Base-by-base conservation (phyloP, 768 basidiomycete genomes). In the Mycena vulgaris region DNA sequence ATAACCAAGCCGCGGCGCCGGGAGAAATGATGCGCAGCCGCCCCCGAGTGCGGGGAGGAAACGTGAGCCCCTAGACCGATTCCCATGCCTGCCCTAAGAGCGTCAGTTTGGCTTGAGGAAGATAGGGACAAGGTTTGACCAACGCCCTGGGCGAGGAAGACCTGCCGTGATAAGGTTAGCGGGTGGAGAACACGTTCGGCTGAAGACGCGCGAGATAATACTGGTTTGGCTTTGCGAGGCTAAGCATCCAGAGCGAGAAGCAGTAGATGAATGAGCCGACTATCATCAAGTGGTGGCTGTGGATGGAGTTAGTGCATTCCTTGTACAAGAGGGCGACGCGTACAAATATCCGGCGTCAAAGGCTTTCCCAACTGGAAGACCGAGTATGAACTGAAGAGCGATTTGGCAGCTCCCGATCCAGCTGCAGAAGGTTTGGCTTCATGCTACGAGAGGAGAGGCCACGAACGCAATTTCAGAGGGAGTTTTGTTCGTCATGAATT, bases 231-330 rank as follows among this genome's bases (percentile, higher is more conserved):
- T 80, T 74, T 5, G 80, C 80, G 27, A 84, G 75, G 23, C 83
- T 83, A 19, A 84, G 74, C 78, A 81, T 82, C 74, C 84, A 83
- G 61, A 83, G 73, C 57, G 80, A 80, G 66, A 77, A 75, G 25
- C 81, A 80, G 59, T 86, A 85, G 11, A 86, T 63, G 9, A 85
- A 23, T 6, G 83, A 81, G 9, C 85, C 86, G 30, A 73, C 75
- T 11, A 83, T 80, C 52, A 86, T 75, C 25, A 85, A 68, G 42
- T 82, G 78, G 55, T 83, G 81, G 66, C 82, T 82, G 55, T 37
- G 19, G 48, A 13, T 25, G 19, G 10, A n/a, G 4, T 49, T 51
- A 67, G 33, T 17, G 23, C 19, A 6, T 14, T 6, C 23, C 31
- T 1, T n/a, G 33, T 14, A 35, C n/a, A 35, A 57, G n/a, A n/a